Conservation (phyloP, 176 grass and related monocot species). For the Areca catechu region DNA sequence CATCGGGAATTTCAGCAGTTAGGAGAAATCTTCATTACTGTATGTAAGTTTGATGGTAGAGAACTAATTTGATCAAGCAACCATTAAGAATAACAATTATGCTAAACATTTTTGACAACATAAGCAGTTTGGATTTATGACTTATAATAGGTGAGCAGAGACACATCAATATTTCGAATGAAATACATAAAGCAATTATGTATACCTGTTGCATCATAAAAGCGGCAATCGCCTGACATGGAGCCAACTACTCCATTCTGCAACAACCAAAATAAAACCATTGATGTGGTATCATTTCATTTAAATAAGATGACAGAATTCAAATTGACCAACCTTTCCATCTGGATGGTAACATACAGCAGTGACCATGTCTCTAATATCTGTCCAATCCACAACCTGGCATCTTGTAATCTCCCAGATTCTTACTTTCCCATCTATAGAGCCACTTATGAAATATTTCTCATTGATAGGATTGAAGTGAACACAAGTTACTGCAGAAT, state of each 20-base stretch:
- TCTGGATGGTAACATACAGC: background rate
- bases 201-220: background rate
- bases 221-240: background rate
- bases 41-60: too few species aligned
- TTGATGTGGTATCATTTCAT: background rate
- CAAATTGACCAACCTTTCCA: background rate
- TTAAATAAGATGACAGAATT: background rate
- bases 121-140: too few species aligned
- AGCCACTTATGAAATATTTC: constrained; percentile 12
- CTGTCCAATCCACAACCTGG: constrained; percentile 3
- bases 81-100: too few species aligned
- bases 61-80: too few species aligned
- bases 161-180: too few species aligned
- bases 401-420: background rate
- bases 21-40: too few species aligned
- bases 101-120: too few species aligned
- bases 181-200: too few species aligned
- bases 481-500: background rate
- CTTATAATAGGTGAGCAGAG: too few species aligned
- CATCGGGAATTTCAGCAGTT: too few species aligned
- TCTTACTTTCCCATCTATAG: constrained; percentile 10
- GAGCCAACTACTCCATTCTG: background rate
- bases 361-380: background rate
- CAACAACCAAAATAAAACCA: background rate
- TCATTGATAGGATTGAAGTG: constrained; percentile 11